phyloP scores from a whole-genome alignment of 192 early-diverging fungal species.

The Coemansia sp. region DNA sequence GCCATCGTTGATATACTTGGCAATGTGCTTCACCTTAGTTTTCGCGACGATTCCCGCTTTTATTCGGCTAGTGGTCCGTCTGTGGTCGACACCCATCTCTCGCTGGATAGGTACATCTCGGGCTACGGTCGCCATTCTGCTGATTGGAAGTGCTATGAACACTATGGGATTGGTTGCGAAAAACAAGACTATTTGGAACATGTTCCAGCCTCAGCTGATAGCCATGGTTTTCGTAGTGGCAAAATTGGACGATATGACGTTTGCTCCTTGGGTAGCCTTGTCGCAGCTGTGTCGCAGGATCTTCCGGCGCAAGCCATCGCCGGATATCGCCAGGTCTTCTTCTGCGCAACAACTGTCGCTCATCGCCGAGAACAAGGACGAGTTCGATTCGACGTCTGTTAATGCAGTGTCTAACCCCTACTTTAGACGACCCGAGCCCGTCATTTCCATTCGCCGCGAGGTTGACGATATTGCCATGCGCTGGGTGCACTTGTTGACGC shows the following conservation, averaged over 20 bases:
- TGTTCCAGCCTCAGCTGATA: background rate
- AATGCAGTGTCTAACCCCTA: background rate
- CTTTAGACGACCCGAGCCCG: conserved; percentile 13
- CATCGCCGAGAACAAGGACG: background rate
- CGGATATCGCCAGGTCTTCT: background rate
- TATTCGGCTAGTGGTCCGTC: background rate
- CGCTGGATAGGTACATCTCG: conserved; percentile 3
- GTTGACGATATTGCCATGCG: conserved; percentile 9
- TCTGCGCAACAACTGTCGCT: background rate
- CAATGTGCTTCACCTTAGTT: background rate
- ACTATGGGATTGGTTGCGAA: background rate
- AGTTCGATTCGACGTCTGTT: background rate
- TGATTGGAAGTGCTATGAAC: background rate
- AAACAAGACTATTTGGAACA: no score
- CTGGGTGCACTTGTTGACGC: background rate
- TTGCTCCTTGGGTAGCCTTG: conserved; percentile 3
- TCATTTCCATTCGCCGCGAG: background rate
- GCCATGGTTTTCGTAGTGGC: background rate
- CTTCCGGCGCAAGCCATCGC: background rate
- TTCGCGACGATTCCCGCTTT: background rate
- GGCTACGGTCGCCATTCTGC: background rate
- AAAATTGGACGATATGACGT: background rate
- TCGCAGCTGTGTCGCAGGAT: background rate
- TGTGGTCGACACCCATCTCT: conserved; percentile 1
- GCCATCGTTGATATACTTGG: background rate